Evolutionary conservation across 306 rosid genomes (phyloP), one percentile per base, ranked within the genome.

Genomic region (Crotalaria pallida): DNA sequence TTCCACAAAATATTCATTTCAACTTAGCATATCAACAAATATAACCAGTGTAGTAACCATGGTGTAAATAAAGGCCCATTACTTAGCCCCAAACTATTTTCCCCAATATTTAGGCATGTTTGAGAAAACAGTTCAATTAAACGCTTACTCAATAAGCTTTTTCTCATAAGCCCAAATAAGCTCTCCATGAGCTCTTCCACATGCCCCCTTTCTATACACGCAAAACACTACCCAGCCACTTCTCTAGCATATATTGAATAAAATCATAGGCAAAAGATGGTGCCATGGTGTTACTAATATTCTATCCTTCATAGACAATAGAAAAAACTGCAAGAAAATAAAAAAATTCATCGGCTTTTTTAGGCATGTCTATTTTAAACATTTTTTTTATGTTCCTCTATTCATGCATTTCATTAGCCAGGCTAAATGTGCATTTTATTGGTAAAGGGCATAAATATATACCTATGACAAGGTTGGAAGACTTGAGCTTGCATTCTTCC

Each of bases 401-500:
- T 40, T 68, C 33, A 17, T 31, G 43, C 48, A 44, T 26, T 50
- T 17, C 33, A 49, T 40, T 51, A 60, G 61, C 33, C 59, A 69
- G 36, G 38, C 29, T 69, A 51, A 7, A 60, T 47, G 26, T 19
- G 31, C 61, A 74, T 11, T 65, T 59, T 52, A 74, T 24, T 62
- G 22, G 23, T 47, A 17, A 23, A 58, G 16, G 44, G 47, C 38
- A 48, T 47, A 48, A 68, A 22, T 34, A 10, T 21, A 15, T 76
- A 83, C 87, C 87, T 79, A 72, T 83, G 70, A 79, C 79, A 33
- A 56, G 99, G 99, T 81, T 95, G 99, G 86, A 95, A 95, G 77
- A 95, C 97, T 84, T 83, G 90, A 47, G 96, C 96, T 3, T 91
- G 91, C 89, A 95, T 76, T 80, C 92, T 86, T 76, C 84, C 92